A percentile compares a stretch with the other conserved stretches of the same genome.
Evolutionary conservation across 148 eudicot species (phyloP).

Genomic region (Silene latifolia): DNA sequence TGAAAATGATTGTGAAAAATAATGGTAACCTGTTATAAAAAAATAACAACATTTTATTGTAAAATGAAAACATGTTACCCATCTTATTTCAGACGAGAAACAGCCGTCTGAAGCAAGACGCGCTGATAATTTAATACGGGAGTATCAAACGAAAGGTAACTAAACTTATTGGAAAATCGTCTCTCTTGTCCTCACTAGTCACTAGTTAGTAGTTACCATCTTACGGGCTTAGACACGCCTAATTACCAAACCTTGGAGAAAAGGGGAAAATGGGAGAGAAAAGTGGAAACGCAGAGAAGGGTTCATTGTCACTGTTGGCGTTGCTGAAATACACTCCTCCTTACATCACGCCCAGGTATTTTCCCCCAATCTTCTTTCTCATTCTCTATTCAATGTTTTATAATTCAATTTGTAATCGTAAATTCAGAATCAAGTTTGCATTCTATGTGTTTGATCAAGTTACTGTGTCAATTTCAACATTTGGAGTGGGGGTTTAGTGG

Average conservation of each 20-base stretch:
- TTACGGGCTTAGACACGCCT: no score
- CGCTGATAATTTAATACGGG: no score
- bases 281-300: not conserved
- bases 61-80: no score
- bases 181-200: no score
- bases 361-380: not conserved
- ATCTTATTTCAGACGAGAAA: no score
- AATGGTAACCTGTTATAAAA: no score
- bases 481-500: not conserved
- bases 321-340: not conserved
- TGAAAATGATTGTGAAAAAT: no score
- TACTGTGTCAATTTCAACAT: not conserved
- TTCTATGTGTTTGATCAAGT: not conserved
- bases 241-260: not conserved
- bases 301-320: not conserved
- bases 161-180: no score
- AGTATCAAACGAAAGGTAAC: no score
- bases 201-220: no score
- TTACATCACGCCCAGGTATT: not conserved
- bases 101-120: no score
- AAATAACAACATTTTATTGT: no score
- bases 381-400: not conserved
- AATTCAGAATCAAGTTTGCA: not conserved
- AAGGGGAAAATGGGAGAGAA: not conserved
- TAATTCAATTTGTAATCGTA: not conserved